Conservation (phyloP, 177 flowering plant genomes). For the Tripterygium wilfordii region DNA sequence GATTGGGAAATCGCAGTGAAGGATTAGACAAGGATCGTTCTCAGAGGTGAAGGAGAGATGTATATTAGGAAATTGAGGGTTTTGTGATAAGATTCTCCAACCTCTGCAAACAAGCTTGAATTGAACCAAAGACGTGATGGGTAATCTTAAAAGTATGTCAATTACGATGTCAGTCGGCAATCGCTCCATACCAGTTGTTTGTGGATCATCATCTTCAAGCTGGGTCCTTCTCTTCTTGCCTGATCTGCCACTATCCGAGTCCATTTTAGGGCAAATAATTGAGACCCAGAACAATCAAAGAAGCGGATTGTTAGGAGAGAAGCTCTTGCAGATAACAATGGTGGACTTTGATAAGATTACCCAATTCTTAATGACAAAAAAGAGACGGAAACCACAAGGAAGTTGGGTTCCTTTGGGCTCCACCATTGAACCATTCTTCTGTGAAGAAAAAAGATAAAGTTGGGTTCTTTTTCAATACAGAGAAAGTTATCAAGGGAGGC, state of each 20-base stretch:
- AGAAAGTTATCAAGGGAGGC: neutral
- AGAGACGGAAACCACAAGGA: constrained; percentile 14
- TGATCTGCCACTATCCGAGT: neutral
- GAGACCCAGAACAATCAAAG: no score
- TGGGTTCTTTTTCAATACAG: neutral
- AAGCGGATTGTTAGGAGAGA: no score
- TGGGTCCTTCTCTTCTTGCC: neutral
- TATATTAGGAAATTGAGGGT: constrained; percentile 7
- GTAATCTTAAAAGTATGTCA: constrained; percentile 20
- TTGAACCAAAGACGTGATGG: constrained; percentile 16
- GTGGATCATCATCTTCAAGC: neutral
- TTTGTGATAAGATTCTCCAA: constrained; percentile 13
- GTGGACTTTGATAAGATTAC: no score
- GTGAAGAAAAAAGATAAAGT: neutral
- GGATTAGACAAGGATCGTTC: constrained; percentile 13
- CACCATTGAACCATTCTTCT: no score
- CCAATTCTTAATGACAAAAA: no score
- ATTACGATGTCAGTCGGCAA: constrained; percentile 15
- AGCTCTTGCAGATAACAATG: no score
- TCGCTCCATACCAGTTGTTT: neutral
- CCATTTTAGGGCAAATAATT: constrained; percentile 8
- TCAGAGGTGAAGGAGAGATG: constrained; percentile 4
- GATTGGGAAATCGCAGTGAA: constrained; percentile 24
- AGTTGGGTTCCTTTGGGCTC: neutral
- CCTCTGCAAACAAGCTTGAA: constrained; percentile 17